phyloP scores from a whole-genome alignment of 108 stramenopile species.

The Fragilaria crotonensis region DNA sequence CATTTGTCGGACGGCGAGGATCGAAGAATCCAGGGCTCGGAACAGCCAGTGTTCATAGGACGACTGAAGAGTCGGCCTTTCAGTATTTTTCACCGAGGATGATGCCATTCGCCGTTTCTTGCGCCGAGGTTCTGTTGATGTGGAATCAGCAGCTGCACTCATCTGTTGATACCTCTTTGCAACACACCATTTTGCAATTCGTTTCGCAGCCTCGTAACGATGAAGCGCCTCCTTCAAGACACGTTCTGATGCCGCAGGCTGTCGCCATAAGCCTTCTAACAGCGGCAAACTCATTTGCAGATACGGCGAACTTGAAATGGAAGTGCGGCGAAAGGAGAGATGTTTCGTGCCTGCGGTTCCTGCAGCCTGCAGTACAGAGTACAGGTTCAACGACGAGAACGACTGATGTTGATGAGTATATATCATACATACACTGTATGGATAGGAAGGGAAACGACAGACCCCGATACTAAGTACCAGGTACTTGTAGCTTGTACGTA shows the following conservation, averaged over 20 bases:
- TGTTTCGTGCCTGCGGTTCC: too few species aligned
- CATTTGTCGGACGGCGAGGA: constrained; percentile 15
- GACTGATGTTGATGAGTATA: too few species aligned
- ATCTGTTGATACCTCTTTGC: not conserved
- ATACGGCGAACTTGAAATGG: too few species aligned
- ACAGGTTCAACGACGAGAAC: too few species aligned
- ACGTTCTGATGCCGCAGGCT: constrained; percentile 8
- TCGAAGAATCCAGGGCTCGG: constrained; percentile 15
- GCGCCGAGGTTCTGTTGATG: not conserved
- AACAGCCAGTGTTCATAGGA: constrained; percentile 25
- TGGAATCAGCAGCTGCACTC: too few species aligned
- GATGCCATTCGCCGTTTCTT: not conserved
- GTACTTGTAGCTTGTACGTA: too few species aligned
- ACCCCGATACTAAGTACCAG: too few species aligned
- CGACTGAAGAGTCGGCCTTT: not conserved
- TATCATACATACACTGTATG: too few species aligned
- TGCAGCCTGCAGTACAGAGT: too few species aligned
- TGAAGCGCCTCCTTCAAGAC: constrained; percentile 12
- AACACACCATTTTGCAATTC: constrained; percentile 14
- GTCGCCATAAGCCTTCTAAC: constrained; percentile 23
- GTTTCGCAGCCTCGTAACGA: constrained; percentile 11
- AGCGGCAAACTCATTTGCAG: constrained; percentile 10
- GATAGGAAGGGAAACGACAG: too few species aligned
- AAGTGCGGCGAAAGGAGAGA: too few species aligned
- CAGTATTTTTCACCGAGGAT: too few species aligned